Percentiles rank a stretch among this genome's conserved stretches.
Conservation (phyloP, 345 rosid genomes). For the Linum trigynum region DNA sequence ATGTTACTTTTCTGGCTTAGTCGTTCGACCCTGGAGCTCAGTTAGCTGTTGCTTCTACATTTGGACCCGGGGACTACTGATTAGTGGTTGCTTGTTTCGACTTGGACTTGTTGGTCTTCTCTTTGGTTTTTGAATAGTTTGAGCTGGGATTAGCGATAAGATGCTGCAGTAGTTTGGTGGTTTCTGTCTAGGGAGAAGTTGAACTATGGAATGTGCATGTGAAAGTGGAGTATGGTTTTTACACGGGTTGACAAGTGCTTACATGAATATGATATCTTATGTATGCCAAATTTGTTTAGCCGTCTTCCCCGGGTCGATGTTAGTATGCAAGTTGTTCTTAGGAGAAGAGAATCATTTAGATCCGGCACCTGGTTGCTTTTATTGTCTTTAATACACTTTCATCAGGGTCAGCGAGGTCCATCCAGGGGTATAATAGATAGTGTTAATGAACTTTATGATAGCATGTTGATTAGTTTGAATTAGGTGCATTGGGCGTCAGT, state of each 20-base stretch:
- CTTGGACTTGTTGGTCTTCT: not conserved
- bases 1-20: not conserved
- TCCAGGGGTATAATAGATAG: not conserved
- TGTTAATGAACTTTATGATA: not conserved
- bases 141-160: not conserved
- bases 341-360: not conserved
- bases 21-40: not conserved
- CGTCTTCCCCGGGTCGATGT: not conserved
- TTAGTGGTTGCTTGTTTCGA: not conserved
- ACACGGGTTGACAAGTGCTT: not conserved
- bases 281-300: not conserved
- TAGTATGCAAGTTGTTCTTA: not conserved
- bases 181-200: not conserved
- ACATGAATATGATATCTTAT: not conserved
- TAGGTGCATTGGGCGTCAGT: not conserved
- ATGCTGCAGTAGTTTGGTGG: not conserved
- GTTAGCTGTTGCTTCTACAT: not conserved
- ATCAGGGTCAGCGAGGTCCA: no score
- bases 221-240: not conserved
- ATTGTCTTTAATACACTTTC: no score
- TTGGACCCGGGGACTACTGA: no score
- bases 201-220: not conserved
- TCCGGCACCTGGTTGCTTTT: no score
- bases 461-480: not conserved
- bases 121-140: not conserved